Base-by-base conservation (phyloP, 2,329 filamentous ascomycete species). In the Furcasterigmium sp. region DNA sequence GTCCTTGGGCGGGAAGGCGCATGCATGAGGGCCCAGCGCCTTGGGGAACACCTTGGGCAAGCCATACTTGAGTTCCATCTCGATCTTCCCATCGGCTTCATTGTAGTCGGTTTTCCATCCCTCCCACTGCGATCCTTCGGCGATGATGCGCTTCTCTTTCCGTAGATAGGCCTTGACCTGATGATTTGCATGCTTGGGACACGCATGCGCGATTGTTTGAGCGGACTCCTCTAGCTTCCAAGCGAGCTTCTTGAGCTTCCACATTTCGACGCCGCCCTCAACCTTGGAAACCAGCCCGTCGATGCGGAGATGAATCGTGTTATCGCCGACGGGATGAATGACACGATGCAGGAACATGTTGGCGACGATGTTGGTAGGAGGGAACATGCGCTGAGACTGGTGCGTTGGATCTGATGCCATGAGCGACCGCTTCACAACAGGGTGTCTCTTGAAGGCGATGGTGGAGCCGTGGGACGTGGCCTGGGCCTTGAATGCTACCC, bases 161-260 rank as follows among this genome's bases (percentile, higher is more conserved):
- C 94, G 86, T 6, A 35, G 32, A 8, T 35, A 35, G 11, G 14
- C 15, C 41, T 80, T 66, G 8, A 86, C 65, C 54, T 58, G 58
- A n/a, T 62, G 54, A 11, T 59, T 45, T 8, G 75, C 64, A 65
- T 97, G 93, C 61, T 84, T 86, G 26, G 75, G 57, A 68, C 93
- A 97, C 15, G 88, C 86, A 2, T 86, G 84, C 0, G 88, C 87
- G 30, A 91, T 73, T 28, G 84, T 83, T 65, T 84, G 85, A 61
- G 88, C 79, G 30, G 82, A 84, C 71, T 98, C 91, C 59, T 96
- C 91, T 41, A 98, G 84, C 52, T 87, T 82, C 91, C 91, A 98
- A 50, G 85, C 88, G 51, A 96, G 76, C 65, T 94, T 93, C 63
- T 91, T 87, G 21, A 98, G 75, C 55, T 85, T 85, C 91, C 91